Percentiles rank a stretch among this genome's conserved stretches.
Evolutionary conservation across 1,284 basidiomycete species (phyloP).

Genomic region (Athelia sp.): DNA sequence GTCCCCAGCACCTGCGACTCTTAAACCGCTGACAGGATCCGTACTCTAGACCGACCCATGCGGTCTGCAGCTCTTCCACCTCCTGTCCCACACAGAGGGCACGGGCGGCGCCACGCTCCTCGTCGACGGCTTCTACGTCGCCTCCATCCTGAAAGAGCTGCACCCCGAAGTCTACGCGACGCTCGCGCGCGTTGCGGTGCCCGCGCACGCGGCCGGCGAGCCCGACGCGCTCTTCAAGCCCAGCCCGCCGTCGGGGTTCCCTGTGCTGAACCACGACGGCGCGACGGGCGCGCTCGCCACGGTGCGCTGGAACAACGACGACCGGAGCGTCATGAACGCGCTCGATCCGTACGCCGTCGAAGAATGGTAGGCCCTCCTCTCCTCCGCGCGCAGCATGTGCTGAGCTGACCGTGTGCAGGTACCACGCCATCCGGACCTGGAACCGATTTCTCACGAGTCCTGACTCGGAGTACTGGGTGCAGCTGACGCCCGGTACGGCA

Average conservation of each 20-base stretch:
- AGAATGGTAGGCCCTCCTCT: constrained; percentile 58
- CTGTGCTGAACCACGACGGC: constrained; percentile 66
- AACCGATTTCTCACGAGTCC: constrained; percentile 70
- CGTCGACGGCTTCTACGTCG: constrained; percentile 93
- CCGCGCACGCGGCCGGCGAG: constrained; percentile 88
- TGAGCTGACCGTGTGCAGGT: constrained; percentile 45
- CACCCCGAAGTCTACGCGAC: constrained; percentile 73
- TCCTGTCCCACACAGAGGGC: constrained; percentile 82
- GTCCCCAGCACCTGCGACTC: constrained; percentile 16
- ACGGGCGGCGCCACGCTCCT: constrained; percentile 85
- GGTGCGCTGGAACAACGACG: constrained; percentile 95
- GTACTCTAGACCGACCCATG: constrained; percentile 81
- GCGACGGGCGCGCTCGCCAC: constrained; percentile 62
- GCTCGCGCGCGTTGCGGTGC: constrained; percentile 67
- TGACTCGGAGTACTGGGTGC: constrained; percentile 90
- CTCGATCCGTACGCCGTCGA: constrained; percentile 58
- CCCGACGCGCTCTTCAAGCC: constrained; percentile 60
- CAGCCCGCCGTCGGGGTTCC: constrained; percentile 53
- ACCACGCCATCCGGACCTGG: constrained; percentile 80
- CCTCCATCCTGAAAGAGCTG: constrained; percentile 69
- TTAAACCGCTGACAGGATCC: constrained; percentile 4
- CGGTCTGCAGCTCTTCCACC: constrained; percentile 93
- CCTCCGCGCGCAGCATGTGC: constrained; percentile 8
- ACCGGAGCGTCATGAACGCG: constrained; percentile 75
- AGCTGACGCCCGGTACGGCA: constrained; percentile 81